These are phyloP conservation scores for Tolypocladium capitatum DNA, from an alignment of 2,329 filamentous ascomycete species.

Conservation along the genomic window DNA sequence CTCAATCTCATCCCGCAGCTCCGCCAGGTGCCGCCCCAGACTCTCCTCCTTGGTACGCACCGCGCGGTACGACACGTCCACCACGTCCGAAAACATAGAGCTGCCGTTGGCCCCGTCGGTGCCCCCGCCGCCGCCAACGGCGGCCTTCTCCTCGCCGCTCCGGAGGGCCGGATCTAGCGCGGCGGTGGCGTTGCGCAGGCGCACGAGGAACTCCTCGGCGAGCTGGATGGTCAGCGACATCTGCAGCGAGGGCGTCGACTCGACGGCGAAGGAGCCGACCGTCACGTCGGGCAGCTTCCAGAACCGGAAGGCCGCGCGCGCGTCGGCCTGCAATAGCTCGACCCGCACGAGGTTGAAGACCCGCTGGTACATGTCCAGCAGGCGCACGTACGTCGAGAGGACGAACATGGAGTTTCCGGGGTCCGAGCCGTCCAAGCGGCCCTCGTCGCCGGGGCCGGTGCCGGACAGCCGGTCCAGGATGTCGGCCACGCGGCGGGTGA, in stretches of 20 bases:
- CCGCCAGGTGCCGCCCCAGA: conserved; percentile 18
- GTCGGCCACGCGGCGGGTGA: conserved; percentile 23
- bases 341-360: conserved; percentile 23
- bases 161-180: conserved; percentile 12
- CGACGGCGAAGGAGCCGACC: conserved; percentile 25
- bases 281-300: conserved; percentile 28
- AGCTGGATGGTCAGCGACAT: conserved; percentile 28
- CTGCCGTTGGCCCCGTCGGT: conserved; percentile 7
- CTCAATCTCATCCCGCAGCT: conserved; percentile 20
- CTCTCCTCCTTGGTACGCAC: conserved; percentile 21
- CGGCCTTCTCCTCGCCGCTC: conserved; percentile 3
- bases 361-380: conserved; percentile 27
- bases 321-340: conserved; percentile 16
- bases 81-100: conserved; percentile 20
- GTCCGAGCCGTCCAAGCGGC: conserved; percentile 16
- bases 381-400: conserved; percentile 23
- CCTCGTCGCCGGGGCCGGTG: conserved; percentile 1
- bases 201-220: conserved; percentile 25
- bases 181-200: conserved; percentile 19
- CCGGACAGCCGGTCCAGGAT: conserved; percentile 16
- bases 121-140: background rate
- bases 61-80: conserved; percentile 16
- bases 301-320: conserved; percentile 16
- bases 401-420: conserved; percentile 25
- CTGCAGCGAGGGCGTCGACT: conserved; percentile 25